phyloP scores from a whole-genome alignment of 1,139 yeast genomes.

The Taphrina communis region DNA sequence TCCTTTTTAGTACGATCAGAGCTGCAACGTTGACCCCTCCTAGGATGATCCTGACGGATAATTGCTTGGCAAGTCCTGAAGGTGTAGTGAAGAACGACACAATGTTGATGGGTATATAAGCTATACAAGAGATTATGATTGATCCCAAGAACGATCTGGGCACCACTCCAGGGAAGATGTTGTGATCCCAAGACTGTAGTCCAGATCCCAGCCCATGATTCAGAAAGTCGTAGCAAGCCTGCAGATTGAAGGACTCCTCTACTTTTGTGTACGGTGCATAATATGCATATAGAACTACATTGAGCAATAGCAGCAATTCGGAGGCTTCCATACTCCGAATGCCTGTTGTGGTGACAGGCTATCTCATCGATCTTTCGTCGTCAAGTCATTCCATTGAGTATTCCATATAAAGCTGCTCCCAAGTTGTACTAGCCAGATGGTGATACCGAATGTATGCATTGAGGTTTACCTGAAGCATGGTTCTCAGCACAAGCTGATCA shows the following conservation, averaged over 20 bases:
- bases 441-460: no score
- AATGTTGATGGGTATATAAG: not conserved
- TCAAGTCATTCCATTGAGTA: no score
- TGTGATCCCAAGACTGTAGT: conserved; percentile 66
- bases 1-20: conserved; percentile 48
- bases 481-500: no score
- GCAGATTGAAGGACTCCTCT: conserved; percentile 90
- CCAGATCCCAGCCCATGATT: conserved; percentile 60
- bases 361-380: no score
- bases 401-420: no score
- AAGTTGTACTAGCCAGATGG: no score
- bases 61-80: conserved; percentile 47
- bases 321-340: not conserved
- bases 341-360: no score
- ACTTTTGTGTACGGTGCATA: conserved; percentile 86
- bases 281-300: conserved; percentile 54
- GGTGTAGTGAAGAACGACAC: not conserved
- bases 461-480: no score
- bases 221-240: conserved; percentile 84
- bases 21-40: conserved; percentile 51
- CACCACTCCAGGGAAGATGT: conserved; percentile 82
- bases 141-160: conserved; percentile 86
- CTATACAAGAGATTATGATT: conserved; percentile 58
- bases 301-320: conserved; percentile 45
- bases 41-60: conserved; percentile 50